Base-by-base conservation (phyloP, 371 early-diverging fungal genomes). In the Lichtheimia ornata region DNA sequence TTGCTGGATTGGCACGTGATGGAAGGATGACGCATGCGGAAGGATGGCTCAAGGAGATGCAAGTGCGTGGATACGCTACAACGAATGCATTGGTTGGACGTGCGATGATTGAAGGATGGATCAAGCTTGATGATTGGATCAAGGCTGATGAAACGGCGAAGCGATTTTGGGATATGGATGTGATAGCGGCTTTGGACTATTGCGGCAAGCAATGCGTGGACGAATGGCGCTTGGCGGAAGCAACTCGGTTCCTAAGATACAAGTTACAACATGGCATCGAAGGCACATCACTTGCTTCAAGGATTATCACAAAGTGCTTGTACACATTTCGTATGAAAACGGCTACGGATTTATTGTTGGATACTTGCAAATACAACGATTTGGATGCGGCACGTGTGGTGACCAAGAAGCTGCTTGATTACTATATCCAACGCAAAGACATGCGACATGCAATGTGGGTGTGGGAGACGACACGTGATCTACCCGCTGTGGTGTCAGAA, bases 41-140 rank as follows among this genome's bases (percentile, higher is more conserved):
- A 9, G 62, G 50, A 40, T 77, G 77, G 77, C 11, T 71, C 17
- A 17, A 59, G 1, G 50, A 59, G 4, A 61, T 75, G 50, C 28
- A 51, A 47, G 27, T 50, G 3, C 5, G 28, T n/a, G 52, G 59
- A 1, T 7, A 47, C 7, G 47, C 62, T 56, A 43, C 50, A 0
- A 59, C 61, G 9, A 42, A 63, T 1, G 41, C 28, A 5, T n/a
- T 11, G 4, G 52, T 61, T 15, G 61, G 65, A 11, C 59, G 65
- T 2, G 57, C 66, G 3, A 58, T 70, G 14, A 57, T 73, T 6
- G 28, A 67, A 22, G 67, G 66, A 14, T 53, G 53, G 35, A 11
- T 76, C 9, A 50, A 24, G 2, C 40, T 14, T 1, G 61, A 61
- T 5, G 52, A 69, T 20, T 28, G 60, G 14, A 61, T 62, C 15